Evolutionary conservation across 441 rosid genomes (phyloP).

Genomic region (Eugenia klotzschiana): DNA sequence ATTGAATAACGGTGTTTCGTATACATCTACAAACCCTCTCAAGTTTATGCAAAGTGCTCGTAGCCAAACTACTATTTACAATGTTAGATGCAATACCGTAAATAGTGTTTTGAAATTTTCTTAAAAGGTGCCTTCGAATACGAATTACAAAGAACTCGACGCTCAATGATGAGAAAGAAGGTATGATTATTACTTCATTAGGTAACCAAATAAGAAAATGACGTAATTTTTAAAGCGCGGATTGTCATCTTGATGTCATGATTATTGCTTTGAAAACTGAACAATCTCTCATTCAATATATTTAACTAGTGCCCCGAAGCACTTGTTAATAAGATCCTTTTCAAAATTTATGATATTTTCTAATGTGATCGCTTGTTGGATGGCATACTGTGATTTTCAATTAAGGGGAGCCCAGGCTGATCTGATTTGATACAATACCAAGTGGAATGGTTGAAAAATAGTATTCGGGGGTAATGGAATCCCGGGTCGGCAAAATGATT

Average conservation of each 20-base stretch:
- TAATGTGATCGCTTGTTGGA: background rate
- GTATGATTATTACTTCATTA: background rate
- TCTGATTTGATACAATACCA: background rate
- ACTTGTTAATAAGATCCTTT: background rate
- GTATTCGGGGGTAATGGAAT: no score
- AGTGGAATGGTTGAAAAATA: background rate
- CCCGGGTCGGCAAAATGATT: no score
- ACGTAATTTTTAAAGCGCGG: background rate
- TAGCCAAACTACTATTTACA: background rate
- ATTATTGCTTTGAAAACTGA: background rate
- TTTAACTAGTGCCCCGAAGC: background rate
- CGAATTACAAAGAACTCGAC: background rate
- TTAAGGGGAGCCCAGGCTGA: background rate
- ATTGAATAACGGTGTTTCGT: background rate
- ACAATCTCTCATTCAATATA: background rate
- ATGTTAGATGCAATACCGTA: background rate
- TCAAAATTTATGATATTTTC: background rate
- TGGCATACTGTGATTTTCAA: background rate
- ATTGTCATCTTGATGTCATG: background rate
- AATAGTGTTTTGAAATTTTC: background rate
- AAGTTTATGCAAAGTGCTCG: background rate
- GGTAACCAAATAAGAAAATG: background rate
- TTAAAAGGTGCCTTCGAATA: background rate
- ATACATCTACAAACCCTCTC: background rate
- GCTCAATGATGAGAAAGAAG: background rate